These are phyloP conservation scores for Telfairia occidentalis DNA, from an alignment of 331 rosid genomes.

Conservation along the genomic window DNA sequence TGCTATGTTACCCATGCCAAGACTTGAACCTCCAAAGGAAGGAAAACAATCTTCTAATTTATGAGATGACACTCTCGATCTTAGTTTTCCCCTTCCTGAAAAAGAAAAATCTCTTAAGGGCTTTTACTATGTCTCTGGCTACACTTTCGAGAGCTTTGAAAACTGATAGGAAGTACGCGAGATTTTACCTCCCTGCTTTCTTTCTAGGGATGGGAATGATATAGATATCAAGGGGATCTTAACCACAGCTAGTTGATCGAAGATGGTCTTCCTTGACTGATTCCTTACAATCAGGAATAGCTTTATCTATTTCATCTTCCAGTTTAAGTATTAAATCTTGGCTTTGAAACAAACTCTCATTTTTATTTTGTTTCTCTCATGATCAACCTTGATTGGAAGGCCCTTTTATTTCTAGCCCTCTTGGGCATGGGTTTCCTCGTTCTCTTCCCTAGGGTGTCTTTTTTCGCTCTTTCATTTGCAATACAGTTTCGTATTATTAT, in stretches of 20 bases:
- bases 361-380: not conserved
- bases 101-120: not conserved
- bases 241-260: not conserved
- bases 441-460: not conserved
- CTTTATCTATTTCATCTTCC: not conserved
- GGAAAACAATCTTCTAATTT: not conserved
- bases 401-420: not conserved
- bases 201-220: not conserved
- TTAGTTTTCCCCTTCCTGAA: not conserved
- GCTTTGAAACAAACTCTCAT: not conserved
- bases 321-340: not conserved
- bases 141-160: not conserved
- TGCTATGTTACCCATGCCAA: not conserved
- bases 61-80: not conserved
- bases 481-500: not conserved
- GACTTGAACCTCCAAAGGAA: not conserved
- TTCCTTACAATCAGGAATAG: not conserved
- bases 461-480: not conserved
- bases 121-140: not conserved
- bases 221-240: not conserved
- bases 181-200: not conserved
- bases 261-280: not conserved
- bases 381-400: not conserved
- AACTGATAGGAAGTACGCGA: not conserved
- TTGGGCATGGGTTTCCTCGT: not conserved